Conservation (phyloP, 2,329 filamentous ascomycete genomes). For the Penicillium griseofulvum region DNA sequence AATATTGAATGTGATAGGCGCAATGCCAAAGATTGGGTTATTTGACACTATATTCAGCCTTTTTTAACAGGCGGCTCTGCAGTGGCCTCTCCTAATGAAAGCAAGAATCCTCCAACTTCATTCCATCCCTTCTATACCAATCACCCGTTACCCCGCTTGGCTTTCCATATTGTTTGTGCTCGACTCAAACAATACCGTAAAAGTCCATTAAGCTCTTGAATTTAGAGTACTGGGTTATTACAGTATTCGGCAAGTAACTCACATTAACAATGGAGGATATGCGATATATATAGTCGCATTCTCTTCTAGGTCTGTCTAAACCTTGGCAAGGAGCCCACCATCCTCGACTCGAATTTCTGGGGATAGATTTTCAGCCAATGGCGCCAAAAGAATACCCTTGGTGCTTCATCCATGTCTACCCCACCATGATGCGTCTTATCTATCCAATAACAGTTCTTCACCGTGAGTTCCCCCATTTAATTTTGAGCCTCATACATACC, state of each 20-base stretch:
- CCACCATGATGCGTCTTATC: not conserved
- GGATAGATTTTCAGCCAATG: constrained; percentile 20
- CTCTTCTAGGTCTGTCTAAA: constrained; percentile 21
- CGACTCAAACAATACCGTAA: constrained; percentile 19
- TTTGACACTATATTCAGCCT: not conserved
- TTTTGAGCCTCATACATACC: not conserved
- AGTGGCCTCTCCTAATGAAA: constrained; percentile 21
- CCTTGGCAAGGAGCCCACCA: constrained; percentile 17
- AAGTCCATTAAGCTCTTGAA: constrained; percentile 21
- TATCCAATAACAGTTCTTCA: not conserved
- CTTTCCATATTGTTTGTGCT: constrained; percentile 13
- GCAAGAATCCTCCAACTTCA: constrained; percentile 17
- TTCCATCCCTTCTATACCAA: constrained; percentile 10
- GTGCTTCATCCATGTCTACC: not conserved
- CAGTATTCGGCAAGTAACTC: constrained; percentile 13
- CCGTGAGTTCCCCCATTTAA: not conserved
- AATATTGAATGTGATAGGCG: not conserved
- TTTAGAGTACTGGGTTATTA: constrained; percentile 17
- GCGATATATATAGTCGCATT: constrained; percentile 17
- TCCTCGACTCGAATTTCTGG: constrained; percentile 21
- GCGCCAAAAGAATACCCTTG: constrained; percentile 2
- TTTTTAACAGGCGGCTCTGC: constrained; percentile 1
- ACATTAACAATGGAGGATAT: constrained; percentile 17
- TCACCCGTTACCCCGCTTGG: constrained; percentile 10
- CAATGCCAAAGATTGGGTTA: too few species aligned